Conservation (phyloP, 257 asterid genomes). For the Nicotiana undulata region DNA sequence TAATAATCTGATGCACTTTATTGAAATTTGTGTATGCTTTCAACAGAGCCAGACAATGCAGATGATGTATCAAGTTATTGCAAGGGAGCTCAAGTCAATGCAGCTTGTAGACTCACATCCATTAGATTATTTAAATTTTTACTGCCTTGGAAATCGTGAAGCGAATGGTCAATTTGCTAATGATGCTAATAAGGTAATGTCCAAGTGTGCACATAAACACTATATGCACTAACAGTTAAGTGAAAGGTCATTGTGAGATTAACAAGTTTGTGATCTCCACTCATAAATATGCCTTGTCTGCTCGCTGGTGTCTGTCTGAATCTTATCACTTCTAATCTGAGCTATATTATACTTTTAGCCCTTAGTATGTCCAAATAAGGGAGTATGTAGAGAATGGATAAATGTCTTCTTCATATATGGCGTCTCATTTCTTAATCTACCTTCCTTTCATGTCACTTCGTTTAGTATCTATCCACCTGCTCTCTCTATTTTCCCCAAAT, state of each 20-base stretch:
- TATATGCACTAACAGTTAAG: neutral
- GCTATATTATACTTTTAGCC: neutral
- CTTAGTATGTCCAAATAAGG: neutral
- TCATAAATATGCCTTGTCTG: neutral
- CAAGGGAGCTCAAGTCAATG: constrained; percentile 60
- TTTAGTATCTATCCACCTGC: neutral
- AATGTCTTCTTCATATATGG: neutral
- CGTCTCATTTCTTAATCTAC: neutral
- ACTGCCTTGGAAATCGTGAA: constrained; percentile 86
- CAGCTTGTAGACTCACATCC: constrained; percentile 55
- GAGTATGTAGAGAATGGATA: neutral
- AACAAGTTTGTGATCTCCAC: neutral
- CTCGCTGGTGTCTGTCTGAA: neutral
- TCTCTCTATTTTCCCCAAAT: neutral
- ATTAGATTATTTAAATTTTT: constrained; percentile 74
- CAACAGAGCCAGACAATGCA: constrained; percentile 73
- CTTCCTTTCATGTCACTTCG: neutral
- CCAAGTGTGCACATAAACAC: neutral
- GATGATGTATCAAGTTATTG: constrained; percentile 70
- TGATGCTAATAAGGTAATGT: constrained; percentile 56
- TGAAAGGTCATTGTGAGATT: neutral
- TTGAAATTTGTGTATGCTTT: constrained; percentile 9
- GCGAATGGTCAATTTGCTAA: constrained; percentile 30
- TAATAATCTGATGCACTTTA: neutral
- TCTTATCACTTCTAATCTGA: neutral